Conservation (phyloP, 306 rosid genomes). For the Quercus wislizeni region DNA sequence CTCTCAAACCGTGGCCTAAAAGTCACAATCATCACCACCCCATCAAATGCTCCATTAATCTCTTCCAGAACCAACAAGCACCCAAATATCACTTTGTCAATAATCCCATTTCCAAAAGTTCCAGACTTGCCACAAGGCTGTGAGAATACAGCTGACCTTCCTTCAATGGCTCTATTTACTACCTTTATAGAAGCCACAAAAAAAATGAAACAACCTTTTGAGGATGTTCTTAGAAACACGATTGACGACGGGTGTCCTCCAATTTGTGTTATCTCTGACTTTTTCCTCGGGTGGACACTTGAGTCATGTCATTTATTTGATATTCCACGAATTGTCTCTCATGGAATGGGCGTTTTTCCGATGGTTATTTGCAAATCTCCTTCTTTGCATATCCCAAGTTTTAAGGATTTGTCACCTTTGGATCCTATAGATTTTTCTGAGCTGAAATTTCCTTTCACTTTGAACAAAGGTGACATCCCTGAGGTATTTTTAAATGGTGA, state of each 20-base stretch:
- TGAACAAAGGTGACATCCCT: slow-evolving; percentile 11
- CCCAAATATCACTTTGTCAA: slow-evolving; percentile 1
- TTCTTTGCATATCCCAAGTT: neutral
- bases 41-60: slow-evolving; percentile 18
- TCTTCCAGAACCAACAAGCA: neutral
- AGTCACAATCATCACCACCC: slow-evolving; percentile 28
- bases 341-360: slow-evolving; percentile 21
- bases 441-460: neutral
- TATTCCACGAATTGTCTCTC: slow-evolving; percentile 17
- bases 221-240: slow-evolving; percentile 11
- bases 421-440: slow-evolving; percentile 1
- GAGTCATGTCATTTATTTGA: slow-evolving; percentile 6
- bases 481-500: neutral
- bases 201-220: slow-evolving; percentile 16
- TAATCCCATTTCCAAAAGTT: slow-evolving; percentile 18
- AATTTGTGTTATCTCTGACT: slow-evolving; percentile 27
- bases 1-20: slow-evolving; percentile 7
- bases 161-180: slow-evolving; percentile 2
- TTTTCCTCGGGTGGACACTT: slow-evolving; percentile 23
- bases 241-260: neutral
- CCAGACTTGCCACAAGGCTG: slow-evolving; percentile 21
- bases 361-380: slow-evolving; percentile 1
- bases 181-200: slow-evolving; percentile 19
- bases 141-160: slow-evolving; percentile 24
- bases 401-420: neutral